Percentiles rank a stretch among this genome's conserved stretches.
Evolutionary conservation across 345 rosid genomes (phyloP).

Genomic region (Euphorbia tirucalli): DNA sequence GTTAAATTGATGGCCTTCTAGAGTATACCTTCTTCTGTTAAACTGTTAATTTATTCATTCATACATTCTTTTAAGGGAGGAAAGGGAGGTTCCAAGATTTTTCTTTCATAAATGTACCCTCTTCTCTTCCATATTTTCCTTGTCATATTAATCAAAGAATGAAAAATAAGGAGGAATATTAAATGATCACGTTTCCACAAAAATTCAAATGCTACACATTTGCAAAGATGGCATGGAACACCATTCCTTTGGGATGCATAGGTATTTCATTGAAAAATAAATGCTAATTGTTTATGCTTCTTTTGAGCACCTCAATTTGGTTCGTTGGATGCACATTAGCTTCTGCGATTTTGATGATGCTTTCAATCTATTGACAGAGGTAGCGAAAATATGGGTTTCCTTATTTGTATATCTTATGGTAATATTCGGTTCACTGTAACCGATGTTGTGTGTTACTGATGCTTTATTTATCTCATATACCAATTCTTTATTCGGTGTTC

Average conservation of each 20-base stretch:
- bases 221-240: neutral
- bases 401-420: neutral
- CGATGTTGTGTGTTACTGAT: neutral
- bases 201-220: neutral
- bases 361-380: neutral
- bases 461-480: neutral
- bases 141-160: neutral
- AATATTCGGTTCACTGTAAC: neutral
- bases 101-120: neutral
- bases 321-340: too few species aligned
- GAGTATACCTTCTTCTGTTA: neutral
- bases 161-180: neutral
- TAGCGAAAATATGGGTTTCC: too few species aligned
- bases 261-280: neutral
- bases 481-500: neutral
- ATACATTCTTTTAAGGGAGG: too few species aligned
- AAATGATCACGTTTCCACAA: neutral
- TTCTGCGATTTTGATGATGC: neutral
- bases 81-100: neutral
- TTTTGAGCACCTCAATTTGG: neutral
- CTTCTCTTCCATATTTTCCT: neutral
- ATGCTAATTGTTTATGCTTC: slow-evolving; percentile 5
- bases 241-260: neutral
- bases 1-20: neutral
- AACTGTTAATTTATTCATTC: neutral